Evolutionary conservation across 345 rosid genomes (phyloP).

Genomic region (Ailanthus altissimus): DNA sequence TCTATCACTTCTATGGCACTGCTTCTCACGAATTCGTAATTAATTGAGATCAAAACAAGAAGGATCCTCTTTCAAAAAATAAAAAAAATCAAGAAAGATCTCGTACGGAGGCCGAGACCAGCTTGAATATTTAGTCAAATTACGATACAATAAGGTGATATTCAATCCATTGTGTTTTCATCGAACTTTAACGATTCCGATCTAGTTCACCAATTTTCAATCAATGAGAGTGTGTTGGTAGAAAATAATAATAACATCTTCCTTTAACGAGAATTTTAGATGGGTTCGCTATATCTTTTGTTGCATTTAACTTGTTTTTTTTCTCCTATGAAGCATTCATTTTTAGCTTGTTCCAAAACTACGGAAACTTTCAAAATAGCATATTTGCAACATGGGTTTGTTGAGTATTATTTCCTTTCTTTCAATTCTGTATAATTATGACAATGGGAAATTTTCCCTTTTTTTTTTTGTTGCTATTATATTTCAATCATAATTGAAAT

Average conservation of each 20-base stretch:
- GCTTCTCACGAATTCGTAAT: not conserved
- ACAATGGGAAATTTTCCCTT: not conserved
- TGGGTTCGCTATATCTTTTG: not conserved
- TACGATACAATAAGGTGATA: not conserved
- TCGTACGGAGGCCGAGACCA: not conserved
- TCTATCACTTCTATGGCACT: not conserved
- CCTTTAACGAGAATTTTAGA: not conserved
- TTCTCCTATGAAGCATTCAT: not conserved
- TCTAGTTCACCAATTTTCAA: not conserved
- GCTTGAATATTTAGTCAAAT: not conserved
- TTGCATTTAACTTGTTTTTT: not conserved
- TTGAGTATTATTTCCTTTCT: not conserved
- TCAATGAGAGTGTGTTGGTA: not conserved
- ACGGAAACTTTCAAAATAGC: not conserved
- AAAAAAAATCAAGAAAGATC: not conserved
- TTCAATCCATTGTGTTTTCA: not conserved
- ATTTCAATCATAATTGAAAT: too few relatives aligned
- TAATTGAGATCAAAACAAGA: not conserved
- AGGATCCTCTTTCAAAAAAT: too few relatives aligned
- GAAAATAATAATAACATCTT: not conserved
- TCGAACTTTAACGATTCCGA: not conserved
- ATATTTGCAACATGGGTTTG: not conserved
- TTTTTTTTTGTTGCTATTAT: not conserved
- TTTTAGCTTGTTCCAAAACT: not conserved
- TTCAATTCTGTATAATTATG: constrained; percentile 2